Percentiles rank a stretch among this genome's conserved stretches.
These are phyloP conservation scores for Monoraphidium neglectum DNA, from an alignment of 139 green algal species.

Conservation along the genomic window DNA sequence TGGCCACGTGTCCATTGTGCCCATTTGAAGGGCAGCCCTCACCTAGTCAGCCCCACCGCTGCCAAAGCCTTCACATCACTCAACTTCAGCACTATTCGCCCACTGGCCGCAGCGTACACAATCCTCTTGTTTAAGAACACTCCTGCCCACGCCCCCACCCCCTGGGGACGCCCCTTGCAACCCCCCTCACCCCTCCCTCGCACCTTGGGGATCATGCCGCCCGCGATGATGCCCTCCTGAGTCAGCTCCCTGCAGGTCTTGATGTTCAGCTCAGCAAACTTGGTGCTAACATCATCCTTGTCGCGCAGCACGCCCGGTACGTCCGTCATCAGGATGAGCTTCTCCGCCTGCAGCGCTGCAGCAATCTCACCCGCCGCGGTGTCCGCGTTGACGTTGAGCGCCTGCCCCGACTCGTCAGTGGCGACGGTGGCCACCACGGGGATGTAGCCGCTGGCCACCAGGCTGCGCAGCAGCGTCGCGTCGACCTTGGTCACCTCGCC, in stretches of 20 bases:
- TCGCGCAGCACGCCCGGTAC: conserved; percentile 90
- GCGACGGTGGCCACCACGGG: conserved; percentile 97
- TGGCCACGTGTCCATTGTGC: too few species aligned
- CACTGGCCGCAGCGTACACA: too few species aligned
- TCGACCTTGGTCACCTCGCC: conserved; percentile 93
- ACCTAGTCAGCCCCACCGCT: too few species aligned
- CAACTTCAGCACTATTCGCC: too few species aligned
- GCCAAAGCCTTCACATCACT: too few species aligned
- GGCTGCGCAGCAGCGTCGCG: conserved; percentile 67
- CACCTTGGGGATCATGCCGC: conserved; percentile 97
- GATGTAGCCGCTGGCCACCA: conserved; percentile 84
- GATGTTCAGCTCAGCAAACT: conserved; percentile 80
- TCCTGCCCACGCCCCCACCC: too few species aligned
- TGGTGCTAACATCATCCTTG: conserved; percentile 87
- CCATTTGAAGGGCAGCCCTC: too few species aligned
- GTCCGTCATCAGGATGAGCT: conserved; percentile 99
- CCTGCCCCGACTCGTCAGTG: conserved; percentile 76
- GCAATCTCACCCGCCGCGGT: conserved; percentile 97
- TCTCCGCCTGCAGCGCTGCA: conserved; percentile 92
- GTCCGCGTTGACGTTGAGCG: conserved; percentile 99
- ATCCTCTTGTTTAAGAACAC: too few species aligned
- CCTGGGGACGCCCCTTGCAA: too few species aligned
- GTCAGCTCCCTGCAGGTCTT: conserved; percentile 73
- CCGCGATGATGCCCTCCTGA: conserved; percentile 91
- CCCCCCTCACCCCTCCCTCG: too few species aligned